phyloP scores from a whole-genome alignment of 2,329 filamentous ascomycete species.

The Microdochium nivale region DNA sequence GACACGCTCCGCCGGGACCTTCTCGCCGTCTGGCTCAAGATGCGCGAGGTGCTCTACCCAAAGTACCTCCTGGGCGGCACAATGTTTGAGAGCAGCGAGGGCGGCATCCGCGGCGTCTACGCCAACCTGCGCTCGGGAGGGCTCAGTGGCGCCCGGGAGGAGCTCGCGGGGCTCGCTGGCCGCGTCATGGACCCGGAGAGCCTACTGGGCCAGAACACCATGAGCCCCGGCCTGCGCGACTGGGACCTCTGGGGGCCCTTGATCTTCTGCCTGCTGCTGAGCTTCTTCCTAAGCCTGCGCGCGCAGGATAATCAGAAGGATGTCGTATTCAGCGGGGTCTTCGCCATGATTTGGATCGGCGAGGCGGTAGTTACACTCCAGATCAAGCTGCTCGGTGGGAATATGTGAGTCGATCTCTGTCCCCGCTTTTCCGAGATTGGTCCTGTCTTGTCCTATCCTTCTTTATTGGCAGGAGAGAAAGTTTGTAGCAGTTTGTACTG shows the following conservation, averaged over 20 bases:
- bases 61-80: constrained; percentile 77
- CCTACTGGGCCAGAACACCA: constrained; percentile 53
- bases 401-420: constrained; percentile 69
- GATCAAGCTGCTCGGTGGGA: constrained; percentile 92
- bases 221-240: constrained; percentile 85
- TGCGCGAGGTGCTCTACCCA: constrained; percentile 93
- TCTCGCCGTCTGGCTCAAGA: constrained; percentile 92
- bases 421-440: neutral
- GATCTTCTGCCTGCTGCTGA: constrained; percentile 56
- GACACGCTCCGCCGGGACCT: constrained; percentile 90
- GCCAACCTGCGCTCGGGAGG: constrained; percentile 51
- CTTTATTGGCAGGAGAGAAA: too few species aligned
- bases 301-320: constrained; percentile 75
- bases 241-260: constrained; percentile 98
- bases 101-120: constrained; percentile 48
- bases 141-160: constrained; percentile 50
- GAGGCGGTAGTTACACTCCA: constrained; percentile 96
- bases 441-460: constrained; percentile 1
- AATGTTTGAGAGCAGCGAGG: constrained; percentile 48
- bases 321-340: constrained; percentile 89
- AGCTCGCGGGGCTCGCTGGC: constrained; percentile 52
- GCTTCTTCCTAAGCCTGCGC: constrained; percentile 63
- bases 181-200: constrained; percentile 56
- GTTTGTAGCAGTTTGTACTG: too few species aligned
- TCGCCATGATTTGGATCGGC: constrained; percentile 93